A percentile compares a stretch with the other conserved stretches of the same genome.
Evolutionary conservation across 768 basidiomycete genomes (phyloP).

Genomic region (Pleurotus salmoneostramineus): DNA sequence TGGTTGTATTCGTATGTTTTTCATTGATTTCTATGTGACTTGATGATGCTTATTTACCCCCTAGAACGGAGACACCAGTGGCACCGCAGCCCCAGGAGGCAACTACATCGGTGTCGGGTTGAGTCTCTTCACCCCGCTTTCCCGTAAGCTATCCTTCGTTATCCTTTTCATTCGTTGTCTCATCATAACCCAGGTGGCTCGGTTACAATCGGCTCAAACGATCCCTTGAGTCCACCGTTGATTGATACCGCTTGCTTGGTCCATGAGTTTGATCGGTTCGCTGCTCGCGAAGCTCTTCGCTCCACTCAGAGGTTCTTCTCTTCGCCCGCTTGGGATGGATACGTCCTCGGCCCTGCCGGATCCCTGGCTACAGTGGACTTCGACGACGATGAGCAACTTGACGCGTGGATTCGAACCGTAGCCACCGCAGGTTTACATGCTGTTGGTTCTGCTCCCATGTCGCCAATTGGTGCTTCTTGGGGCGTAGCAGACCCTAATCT

Average conservation of each 20-base stretch:
- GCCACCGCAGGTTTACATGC: constrained; percentile 15
- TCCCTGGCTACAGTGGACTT: constrained; percentile 5
- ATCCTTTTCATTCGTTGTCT: background rate
- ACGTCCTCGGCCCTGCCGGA: constrained; percentile 11
- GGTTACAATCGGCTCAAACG: constrained; percentile 33
- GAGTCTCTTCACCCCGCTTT: constrained; percentile 27
- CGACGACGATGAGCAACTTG: constrained; percentile 5
- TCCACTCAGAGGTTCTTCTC: constrained; percentile 17
- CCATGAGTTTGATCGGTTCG: constrained; percentile 25
- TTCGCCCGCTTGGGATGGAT: constrained; percentile 15
- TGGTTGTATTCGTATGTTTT: constrained; percentile 14
- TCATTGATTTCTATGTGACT: background rate
- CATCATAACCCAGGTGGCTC: constrained; percentile 25
- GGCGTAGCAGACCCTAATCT: constrained; percentile 30
- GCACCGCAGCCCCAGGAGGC: constrained; percentile 18
- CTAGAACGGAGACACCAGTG: background rate
- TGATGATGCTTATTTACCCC: constrained; percentile 2
- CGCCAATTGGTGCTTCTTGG: constrained; percentile 13
- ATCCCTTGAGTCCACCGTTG: constrained; percentile 41
- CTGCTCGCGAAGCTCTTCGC: constrained; percentile 20
- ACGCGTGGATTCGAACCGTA: constrained; percentile 11
- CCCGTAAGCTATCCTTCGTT: constrained; percentile 20
- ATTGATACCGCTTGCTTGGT: constrained; percentile 47
- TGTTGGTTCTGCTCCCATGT: constrained; percentile 23
- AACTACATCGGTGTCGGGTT: constrained; percentile 23